Evolutionary conservation across 192 early-diverging fungal species (phyloP).

Genomic region (Chytriomyces hyalinus): DNA sequence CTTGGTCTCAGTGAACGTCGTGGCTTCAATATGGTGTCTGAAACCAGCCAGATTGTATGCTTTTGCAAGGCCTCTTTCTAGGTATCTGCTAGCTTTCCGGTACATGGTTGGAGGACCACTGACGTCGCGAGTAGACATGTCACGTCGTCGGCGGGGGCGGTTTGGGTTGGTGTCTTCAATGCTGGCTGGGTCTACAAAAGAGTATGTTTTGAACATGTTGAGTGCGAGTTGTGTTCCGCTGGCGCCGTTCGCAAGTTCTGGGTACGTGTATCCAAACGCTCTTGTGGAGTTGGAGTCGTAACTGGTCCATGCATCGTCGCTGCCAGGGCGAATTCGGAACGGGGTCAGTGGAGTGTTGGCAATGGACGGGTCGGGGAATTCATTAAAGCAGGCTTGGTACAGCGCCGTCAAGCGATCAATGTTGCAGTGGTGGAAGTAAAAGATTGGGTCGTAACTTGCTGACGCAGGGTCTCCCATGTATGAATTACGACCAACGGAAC

Average conservation of each 20-base stretch:
- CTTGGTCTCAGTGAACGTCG: too few relatives aligned
- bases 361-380: background rate
- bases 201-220: background rate
- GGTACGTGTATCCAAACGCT: constrained; percentile 15
- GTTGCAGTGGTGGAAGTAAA: constrained; percentile 33
- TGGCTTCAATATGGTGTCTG: too few relatives aligned
- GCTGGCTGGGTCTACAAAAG: background rate
- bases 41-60: background rate
- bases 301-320: background rate
- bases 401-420: constrained; percentile 13
- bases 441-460: constrained; percentile 17
- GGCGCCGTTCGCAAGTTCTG: constrained; percentile 2
- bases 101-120: too few relatives aligned
- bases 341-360: background rate
- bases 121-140: too few relatives aligned
- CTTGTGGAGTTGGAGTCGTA: background rate
- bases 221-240: background rate
- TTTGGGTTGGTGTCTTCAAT: background rate
- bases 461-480: constrained; percentile 6
- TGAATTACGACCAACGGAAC: background rate
- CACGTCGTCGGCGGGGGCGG: too few relatives aligned
- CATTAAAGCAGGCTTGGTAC: background rate
- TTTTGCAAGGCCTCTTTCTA: background rate
- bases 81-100: too few relatives aligned
- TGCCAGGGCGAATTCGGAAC: background rate